phyloP scores from a whole-genome alignment of 495 filamentous ascomycete species.

The Aspergillus avenaceus region DNA sequence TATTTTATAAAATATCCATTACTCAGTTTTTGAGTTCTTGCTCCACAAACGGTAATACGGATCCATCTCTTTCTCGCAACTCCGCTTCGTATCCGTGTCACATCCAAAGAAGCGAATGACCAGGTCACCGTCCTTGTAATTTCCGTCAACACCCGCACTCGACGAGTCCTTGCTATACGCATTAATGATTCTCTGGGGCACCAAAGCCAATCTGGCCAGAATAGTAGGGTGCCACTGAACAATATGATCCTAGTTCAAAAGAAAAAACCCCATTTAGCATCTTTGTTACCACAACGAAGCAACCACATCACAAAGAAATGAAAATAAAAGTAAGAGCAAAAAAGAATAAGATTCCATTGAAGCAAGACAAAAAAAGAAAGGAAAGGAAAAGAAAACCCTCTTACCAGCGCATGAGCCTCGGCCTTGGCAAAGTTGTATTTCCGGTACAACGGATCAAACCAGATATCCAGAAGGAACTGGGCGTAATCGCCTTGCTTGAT shows the following conservation, averaged over 20 bases:
- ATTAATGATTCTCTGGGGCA: constrained; percentile 80
- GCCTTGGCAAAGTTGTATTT: constrained; percentile 95
- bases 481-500: constrained; percentile 84
- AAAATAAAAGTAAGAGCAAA: neutral
- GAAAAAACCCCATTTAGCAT: constrained; percentile 2
- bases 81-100: constrained; percentile 45
- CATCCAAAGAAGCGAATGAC: constrained; percentile 73
- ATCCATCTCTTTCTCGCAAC: constrained; percentile 68
- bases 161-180: constrained; percentile 58
- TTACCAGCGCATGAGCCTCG: constrained; percentile 86
- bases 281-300: neutral
- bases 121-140: constrained; percentile 76
- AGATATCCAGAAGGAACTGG: constrained; percentile 87
- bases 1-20: neutral
- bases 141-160: constrained; percentile 40
- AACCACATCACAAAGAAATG: neutral
- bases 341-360: neutral
- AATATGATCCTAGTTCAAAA: constrained; percentile 69
- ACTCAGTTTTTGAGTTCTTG: constrained; percentile 26
- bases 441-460: constrained; percentile 93
- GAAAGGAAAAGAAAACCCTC: constrained; percentile 12
- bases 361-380: neutral
- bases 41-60: constrained; percentile 49
- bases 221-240: constrained; percentile 99
- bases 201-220: constrained; percentile 76